Conservation (phyloP, 176 grass and related monocot species). For the Zoysia japonica region DNA sequence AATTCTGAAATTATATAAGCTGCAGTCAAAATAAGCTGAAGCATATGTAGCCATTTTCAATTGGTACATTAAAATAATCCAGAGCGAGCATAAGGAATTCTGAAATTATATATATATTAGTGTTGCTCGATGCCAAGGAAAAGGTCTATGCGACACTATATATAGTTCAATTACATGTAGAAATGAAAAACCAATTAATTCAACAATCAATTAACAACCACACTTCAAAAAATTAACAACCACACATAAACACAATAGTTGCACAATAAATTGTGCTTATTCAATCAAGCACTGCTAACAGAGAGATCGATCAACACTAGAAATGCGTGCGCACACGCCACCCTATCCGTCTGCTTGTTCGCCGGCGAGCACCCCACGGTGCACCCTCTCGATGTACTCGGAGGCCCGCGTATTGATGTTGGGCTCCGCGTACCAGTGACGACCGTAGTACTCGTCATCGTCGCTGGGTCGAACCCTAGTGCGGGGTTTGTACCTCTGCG, state of each 20-base stretch:
- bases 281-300: neutral
- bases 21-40: too few relatives aligned
- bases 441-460: conserved; percentile 42
- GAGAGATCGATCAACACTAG: neutral
- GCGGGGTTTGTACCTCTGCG: conserved; percentile 19
- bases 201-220: neutral
- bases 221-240: neutral
- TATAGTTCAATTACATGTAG: neutral
- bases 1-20: neutral
- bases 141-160: too few relatives aligned
- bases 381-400: conserved; percentile 52
- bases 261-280: neutral
- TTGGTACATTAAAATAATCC: neutral
- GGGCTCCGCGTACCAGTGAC: conserved; percentile 41
- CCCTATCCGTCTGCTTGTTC: conserved; percentile 31
- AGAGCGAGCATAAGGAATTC: neutral
- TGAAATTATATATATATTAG: neutral
- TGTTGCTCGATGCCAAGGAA: neutral
- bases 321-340: neutral
- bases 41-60: neutral
- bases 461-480: conserved; percentile 51
- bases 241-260: neutral
- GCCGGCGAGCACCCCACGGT: conserved; percentile 31
- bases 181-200: conserved; percentile 11
- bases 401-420: conserved; percentile 42